Conservation (phyloP, 1,284 basidiomycete species). For the Quambalaria eucalypti region DNA sequence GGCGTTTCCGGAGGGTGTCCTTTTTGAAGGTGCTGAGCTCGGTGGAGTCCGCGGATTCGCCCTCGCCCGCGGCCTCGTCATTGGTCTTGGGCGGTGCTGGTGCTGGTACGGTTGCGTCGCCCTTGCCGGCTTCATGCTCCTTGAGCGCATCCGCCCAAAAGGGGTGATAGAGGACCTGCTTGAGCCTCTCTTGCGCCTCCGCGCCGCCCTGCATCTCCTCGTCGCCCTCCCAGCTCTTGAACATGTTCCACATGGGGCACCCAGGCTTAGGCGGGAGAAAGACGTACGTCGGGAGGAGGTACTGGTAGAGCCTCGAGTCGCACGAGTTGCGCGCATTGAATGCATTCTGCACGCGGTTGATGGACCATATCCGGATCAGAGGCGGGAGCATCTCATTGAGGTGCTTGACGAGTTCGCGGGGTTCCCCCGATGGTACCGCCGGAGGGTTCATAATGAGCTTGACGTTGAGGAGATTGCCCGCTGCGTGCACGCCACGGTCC, state of each 20-base stretch:
- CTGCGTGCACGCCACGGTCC: conserved; percentile 94
- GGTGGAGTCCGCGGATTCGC: conserved; percentile 13
- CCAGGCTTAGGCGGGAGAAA: conserved; percentile 80
- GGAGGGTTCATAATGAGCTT: conserved; percentile 43
- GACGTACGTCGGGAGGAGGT: conserved; percentile 88
- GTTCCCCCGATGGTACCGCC: conserved; percentile 16
- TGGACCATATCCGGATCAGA: conserved; percentile 86
- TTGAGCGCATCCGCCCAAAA: conserved; percentile 25
- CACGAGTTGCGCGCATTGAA: conserved; percentile 70
- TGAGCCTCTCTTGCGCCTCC: conserved; percentile 7
- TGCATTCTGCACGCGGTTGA: conserved; percentile 76
- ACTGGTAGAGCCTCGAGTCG: conserved; percentile 92
- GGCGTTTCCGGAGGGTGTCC: conserved; percentile 21
- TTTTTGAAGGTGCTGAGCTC: conserved; percentile 14
- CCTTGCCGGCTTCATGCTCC: background rate
- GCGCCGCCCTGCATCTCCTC: conserved; percentile 10
- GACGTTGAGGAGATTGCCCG: conserved; percentile 66
- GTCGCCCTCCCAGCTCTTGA: conserved; percentile 8
- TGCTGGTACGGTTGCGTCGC: background rate
- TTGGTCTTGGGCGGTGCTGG: background rate
- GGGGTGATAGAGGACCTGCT: conserved; percentile 28
- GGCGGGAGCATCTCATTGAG: conserved; percentile 80
- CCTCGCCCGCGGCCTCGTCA: conserved; percentile 12
- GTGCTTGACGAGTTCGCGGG: conserved; percentile 55
- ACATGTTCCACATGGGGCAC: conserved; percentile 34